These are phyloP conservation scores for Cordyceps fumosorosea DNA, from an alignment of 2,329 filamentous ascomycete species.

Conservation along the genomic window DNA sequence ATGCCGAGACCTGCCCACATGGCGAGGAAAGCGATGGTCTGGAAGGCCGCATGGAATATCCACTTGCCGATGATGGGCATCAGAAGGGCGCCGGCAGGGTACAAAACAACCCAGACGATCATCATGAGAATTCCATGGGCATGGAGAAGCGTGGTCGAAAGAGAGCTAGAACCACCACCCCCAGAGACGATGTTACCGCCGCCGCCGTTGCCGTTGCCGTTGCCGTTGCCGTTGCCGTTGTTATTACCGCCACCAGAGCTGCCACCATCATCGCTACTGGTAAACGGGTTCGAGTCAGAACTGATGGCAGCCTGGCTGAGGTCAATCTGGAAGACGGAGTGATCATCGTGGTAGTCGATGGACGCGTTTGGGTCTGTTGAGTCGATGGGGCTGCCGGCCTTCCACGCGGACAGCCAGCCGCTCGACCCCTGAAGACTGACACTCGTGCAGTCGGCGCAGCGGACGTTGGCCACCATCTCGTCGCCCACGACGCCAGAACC, in stretches of 20 bases:
- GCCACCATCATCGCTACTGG: constrained; percentile 11
- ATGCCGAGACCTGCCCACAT: constrained; percentile 57
- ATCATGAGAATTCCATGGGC: constrained; percentile 57
- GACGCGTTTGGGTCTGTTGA: constrained; percentile 32
- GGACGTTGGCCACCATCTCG: constrained; percentile 54
- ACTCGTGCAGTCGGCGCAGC: constrained; percentile 45
- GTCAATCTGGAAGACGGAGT: constrained; percentile 40
- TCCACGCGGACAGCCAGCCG: constrained; percentile 51
- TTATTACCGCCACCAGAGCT: background rate
- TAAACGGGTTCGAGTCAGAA: constrained; percentile 48
- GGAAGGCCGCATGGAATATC: constrained; percentile 51
- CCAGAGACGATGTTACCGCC: constrained; percentile 11
- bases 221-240: constrained; percentile 1
- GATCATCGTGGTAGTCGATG: constrained; percentile 42
- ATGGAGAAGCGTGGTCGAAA: constrained; percentile 26
- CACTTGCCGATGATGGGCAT: constrained; percentile 54
- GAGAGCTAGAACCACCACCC: constrained; percentile 13
- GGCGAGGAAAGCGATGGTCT: constrained; percentile 45
- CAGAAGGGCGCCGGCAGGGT: constrained; percentile 52
- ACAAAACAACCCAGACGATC: constrained; percentile 50
- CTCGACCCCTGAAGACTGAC: constrained; percentile 36
- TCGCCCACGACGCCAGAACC: constrained; percentile 50
- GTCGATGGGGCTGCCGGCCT: constrained; percentile 37
- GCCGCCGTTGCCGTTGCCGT: constrained; percentile 3
- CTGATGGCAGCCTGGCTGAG: constrained; percentile 39